Evolutionary conservation across 352 stramenopile species (phyloP).

Genomic region (Albugo candida): DNA sequence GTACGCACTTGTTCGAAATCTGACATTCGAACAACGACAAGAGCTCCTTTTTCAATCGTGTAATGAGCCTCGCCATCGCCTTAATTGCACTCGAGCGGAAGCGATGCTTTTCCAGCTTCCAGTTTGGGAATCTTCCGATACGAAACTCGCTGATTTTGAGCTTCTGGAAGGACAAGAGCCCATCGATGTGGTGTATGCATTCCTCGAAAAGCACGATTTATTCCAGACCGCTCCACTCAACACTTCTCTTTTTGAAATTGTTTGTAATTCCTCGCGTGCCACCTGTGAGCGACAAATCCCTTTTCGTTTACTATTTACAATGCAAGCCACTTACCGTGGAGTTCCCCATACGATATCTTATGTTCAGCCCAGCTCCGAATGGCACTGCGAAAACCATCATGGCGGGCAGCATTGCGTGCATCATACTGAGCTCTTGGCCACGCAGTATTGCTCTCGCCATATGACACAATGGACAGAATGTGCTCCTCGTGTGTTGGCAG

Average conservation of each 20-base stretch:
- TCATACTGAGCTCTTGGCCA: slow-evolving; percentile 41
- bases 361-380: slow-evolving; percentile 58
- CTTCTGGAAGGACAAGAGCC: slow-evolving; percentile 64
- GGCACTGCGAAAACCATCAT: slow-evolving; percentile 27
- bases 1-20: slow-evolving; percentile 46
- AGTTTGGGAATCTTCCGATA: slow-evolving; percentile 44
- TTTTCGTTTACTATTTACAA: slow-evolving; percentile 52
- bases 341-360: slow-evolving; percentile 53
- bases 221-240: slow-evolving; percentile 69
- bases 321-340: slow-evolving; percentile 54
- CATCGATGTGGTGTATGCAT: slow-evolving; percentile 63
- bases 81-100: slow-evolving; percentile 62
- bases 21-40: slow-evolving; percentile 42
- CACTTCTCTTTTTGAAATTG: slow-evolving; percentile 35
- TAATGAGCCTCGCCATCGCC: slow-evolving; percentile 29
- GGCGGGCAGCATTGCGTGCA: slow-evolving; percentile 48
- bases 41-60: slow-evolving; percentile 47
- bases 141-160: slow-evolving; percentile 50
- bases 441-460: slow-evolving; percentile 48
- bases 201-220: slow-evolving; percentile 71
- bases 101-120: slow-evolving; percentile 53
- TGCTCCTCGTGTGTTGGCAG: slow-evolving; percentile 32
- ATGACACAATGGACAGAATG: slow-evolving; percentile 46
- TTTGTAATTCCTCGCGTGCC: slow-evolving; percentile 56
- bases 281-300: slow-evolving; percentile 27